Conservation (phyloP, 441 rosid species). For the Kokia cookei region DNA sequence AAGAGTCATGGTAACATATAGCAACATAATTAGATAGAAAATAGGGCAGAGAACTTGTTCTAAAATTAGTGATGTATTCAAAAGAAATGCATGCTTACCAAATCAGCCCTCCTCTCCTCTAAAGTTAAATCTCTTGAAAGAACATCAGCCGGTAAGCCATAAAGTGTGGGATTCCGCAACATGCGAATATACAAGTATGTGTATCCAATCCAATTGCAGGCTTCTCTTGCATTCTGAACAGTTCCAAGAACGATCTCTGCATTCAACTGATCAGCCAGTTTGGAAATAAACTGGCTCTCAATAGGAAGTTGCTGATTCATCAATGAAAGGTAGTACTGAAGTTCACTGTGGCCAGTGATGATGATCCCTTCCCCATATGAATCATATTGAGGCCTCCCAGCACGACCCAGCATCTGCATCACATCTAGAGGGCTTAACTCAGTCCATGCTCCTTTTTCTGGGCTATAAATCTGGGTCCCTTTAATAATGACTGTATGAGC, state of each 20-base stretch:
- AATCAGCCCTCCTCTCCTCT: slow-evolving; percentile 94
- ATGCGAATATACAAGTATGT: slow-evolving; percentile 81
- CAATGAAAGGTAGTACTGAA: slow-evolving; percentile 82
- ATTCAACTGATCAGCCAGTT: slow-evolving; percentile 94
- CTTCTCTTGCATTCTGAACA: slow-evolving; percentile 93
- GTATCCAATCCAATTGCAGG: slow-evolving; percentile 93
- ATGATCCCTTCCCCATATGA: slow-evolving; percentile 85
- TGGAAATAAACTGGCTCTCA: slow-evolving; percentile 91
- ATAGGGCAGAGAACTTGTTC: not conserved
- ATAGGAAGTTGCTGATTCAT: slow-evolving; percentile 97
- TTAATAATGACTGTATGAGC: slow-evolving; percentile 93
- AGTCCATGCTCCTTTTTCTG: slow-evolving; percentile 98
- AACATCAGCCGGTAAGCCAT: slow-evolving; percentile 84
- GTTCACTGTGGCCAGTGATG: slow-evolving; percentile 83
- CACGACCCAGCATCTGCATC: slow-evolving; percentile 99
- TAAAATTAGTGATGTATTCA: not conserved
- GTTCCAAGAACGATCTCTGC: slow-evolving; percentile 98
- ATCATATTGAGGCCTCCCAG: slow-evolving; percentile 96
- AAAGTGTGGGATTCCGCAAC: slow-evolving; percentile 79
- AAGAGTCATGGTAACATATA: too few relatives aligned
- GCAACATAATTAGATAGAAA: too few relatives aligned
- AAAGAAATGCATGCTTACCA: slow-evolving; percentile 44
- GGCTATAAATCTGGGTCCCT: slow-evolving; percentile 90
- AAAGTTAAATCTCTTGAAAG: slow-evolving; percentile 59
- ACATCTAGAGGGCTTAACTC: slow-evolving; percentile 91